Evolutionary conservation across 225 moss, liverwort and hornwort species (phyloP), one percentile per base, ranked within the genome.

Genomic region (Pleurozium schreberi): DNA sequence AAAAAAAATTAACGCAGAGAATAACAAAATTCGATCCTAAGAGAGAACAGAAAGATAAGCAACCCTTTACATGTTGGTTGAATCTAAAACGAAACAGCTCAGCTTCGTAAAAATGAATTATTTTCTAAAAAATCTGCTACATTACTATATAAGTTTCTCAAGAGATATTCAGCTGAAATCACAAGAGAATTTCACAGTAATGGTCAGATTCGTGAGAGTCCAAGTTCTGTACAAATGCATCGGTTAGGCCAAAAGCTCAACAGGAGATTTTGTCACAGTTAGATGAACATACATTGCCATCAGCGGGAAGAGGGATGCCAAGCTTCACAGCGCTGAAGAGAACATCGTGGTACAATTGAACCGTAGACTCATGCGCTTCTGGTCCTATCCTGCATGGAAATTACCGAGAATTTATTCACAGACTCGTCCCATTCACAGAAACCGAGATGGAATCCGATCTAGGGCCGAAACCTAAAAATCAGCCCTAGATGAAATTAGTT

Each of bases 231-330:
- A 78, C 79, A 80, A 85, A 85, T 84, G 73, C 87, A 89, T 47
- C 52, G 53, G 63, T 27, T 38, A 87, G 53, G 57, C 81, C 59
- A 87, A 66, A 85, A 86, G 81, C 67, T 81, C n/a, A 73, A 74
- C 67, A 86, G 58, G 28, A 85, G 69, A 75, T 84, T 33, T 75
- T n/a, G 59, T 71, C 50, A 80, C 38, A 85, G 80, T 62, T 27
- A 88, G 62, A 76, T 49, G 90, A 43, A 42, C 90, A 75, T 95
- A 96, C 98, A 93, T 91, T 93, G 55, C 91, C 92, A 88, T 92
- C 90, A 62, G 82, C 83, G 36, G 95, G 90, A 78, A 95, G 87
- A 85, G 95, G 88, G 83, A 96, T 87, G 82, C 96, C 98, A 78
- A 95, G 92, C 75, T 95, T 88, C 85, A 85, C 95, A 85, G 91